Evolutionary conservation across 768 basidiomycete genomes (phyloP).

Genomic region (Mycena galericulata): DNA sequence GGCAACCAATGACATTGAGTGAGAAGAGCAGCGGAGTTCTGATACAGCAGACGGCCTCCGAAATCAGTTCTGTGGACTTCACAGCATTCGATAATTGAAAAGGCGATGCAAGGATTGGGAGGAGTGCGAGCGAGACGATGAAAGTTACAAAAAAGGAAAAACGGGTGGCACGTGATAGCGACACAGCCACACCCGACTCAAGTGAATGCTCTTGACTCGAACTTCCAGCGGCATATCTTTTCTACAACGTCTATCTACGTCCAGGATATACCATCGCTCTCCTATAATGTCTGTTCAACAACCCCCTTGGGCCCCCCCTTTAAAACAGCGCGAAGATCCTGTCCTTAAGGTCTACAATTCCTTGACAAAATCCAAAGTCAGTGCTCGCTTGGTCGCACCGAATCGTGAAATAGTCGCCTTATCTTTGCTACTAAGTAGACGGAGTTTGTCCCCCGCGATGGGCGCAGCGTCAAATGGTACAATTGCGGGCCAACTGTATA

Average conservation of each 20-base stretch:
- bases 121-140: no score
- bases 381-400: conserved; percentile 37
- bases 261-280: conserved; percentile 16
- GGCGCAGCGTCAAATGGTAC: conserved; percentile 94
- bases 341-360: conserved; percentile 92
- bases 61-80: no score
- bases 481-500: conserved; percentile 99
- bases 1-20: not conserved
- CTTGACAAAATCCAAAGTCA: conserved; percentile 89
- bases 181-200: conserved; percentile 8
- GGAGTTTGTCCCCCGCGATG: conserved; percentile 78
- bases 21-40: no score
- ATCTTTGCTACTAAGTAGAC: conserved; percentile 57
- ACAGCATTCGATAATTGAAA: conserved; percentile 3
- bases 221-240: conserved; percentile 22
- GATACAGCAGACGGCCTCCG: not conserved
- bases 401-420: conserved; percentile 32
- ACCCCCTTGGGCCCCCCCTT: conserved; percentile 67
- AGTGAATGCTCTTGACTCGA: conserved; percentile 34
- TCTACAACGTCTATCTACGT: conserved; percentile 16
- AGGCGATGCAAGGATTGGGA: no score
- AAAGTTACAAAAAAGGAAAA: no score
- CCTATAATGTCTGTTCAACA: conserved; percentile 69
- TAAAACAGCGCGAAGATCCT: conserved; percentile 62
- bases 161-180: not conserved